Evolutionary conservation across 306 rosid genomes (phyloP).

Genomic region (Quercus parvula): DNA sequence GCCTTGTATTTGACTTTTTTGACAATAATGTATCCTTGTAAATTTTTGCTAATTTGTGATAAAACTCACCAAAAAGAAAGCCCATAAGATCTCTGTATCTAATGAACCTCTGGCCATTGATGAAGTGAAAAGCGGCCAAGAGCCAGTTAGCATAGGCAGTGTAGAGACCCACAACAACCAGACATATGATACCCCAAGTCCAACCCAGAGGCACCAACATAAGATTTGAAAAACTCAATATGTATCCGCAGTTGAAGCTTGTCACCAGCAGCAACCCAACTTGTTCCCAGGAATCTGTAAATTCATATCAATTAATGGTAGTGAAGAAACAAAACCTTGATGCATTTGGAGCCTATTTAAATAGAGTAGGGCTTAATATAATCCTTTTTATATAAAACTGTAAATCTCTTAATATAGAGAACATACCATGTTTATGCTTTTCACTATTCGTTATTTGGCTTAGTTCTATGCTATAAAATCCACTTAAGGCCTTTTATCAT

Average conservation of each 20-base stretch:
- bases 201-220: conserved; percentile 57
- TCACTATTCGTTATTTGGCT: no score
- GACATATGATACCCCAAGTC: conserved; percentile 56
- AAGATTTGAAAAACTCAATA: conserved; percentile 48
- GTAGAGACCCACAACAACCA: conserved; percentile 44
- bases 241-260: conserved; percentile 52
- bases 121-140: conserved; percentile 55
- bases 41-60: background rate
- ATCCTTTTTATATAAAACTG: no score
- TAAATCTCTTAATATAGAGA: no score
- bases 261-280: conserved; percentile 57
- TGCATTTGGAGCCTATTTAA: no score
- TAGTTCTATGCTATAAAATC: no score
- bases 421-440: no score
- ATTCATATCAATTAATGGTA: background rate
- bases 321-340: no score
- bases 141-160: conserved; percentile 63
- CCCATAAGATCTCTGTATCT: conserved; percentile 74
- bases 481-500: no score
- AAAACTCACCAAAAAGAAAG: conserved; percentile 32
- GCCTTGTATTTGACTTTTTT: background rate
- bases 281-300: conserved; percentile 64
- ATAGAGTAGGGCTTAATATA: no score
- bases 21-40: background rate
- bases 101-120: conserved; percentile 56